phyloP scores from a whole-genome alignment of 179 eudicot species.

The Silene coronaria region DNA sequence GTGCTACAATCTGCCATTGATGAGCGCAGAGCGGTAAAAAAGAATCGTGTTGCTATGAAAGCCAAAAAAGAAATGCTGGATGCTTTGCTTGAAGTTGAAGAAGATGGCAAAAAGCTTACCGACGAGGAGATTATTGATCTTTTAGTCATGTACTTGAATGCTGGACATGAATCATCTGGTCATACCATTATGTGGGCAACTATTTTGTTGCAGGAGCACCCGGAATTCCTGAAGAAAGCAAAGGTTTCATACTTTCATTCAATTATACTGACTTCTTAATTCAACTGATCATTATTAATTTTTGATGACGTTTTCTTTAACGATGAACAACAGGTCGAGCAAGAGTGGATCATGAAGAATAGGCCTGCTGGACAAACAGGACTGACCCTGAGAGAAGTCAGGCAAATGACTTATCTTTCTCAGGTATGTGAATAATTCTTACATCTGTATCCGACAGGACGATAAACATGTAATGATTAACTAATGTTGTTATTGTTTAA shows the following conservation, averaged over 20 bases:
- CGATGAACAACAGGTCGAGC: constrained; percentile 49
- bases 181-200: constrained; percentile 80
- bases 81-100: constrained; percentile 51
- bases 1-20: constrained; percentile 51
- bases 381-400: constrained; percentile 52
- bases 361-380: constrained; percentile 59
- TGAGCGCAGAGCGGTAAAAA: constrained; percentile 38
- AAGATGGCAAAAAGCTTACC: constrained; percentile 49
- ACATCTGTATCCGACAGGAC: no score
- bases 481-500: neutral
- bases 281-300: neutral
- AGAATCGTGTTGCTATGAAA: constrained; percentile 15
- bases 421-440: constrained; percentile 35
- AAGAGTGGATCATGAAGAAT: constrained; percentile 51
- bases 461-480: neutral
- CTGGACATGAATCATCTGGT: constrained; percentile 93
- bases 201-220: constrained; percentile 54
- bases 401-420: constrained; percentile 66
- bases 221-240: constrained; percentile 51
- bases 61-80: constrained; percentile 75
- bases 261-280: neutral
- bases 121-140: constrained; percentile 82
- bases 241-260: constrained; percentile 47
- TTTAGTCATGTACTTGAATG: constrained; percentile 73
- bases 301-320: neutral